Base-by-base conservation (phyloP, 2,329 filamentous ascomycete species). In the Kalmusia sp. region DNA sequence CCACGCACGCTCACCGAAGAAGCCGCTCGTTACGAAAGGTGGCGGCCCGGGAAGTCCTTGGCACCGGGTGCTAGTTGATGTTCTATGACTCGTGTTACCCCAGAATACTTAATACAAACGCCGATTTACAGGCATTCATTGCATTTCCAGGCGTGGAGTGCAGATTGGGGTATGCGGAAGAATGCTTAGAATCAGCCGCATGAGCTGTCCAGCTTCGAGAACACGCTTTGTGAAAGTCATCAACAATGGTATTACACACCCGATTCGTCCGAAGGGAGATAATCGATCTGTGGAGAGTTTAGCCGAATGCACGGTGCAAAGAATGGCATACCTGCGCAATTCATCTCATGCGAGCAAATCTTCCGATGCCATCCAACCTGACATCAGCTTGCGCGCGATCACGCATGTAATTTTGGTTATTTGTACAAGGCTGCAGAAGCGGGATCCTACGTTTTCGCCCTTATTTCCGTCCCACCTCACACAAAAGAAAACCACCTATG, bases 11-110 rank as follows among this genome's bases (percentile, higher is more conserved):
- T 76, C 19, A 75, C 70, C 46, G 63, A 63, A 30, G 73, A 80
- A 67, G 75, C 54, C 67, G 80, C 73, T 67, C 75, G 63, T 58
- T 80, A 65, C 63, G 69, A 61, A 75, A 78, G 61, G 34, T 75
- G 76, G 75, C 74, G 43, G 47, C 72, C 72, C 5, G 72, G 72
- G 12, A 68, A 62, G 54, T 70, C 69, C 31, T 46, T 73, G 37
- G 67, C 64, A 7, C 59, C 52, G 19, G 59, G 56, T 25, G n/a
- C n/a, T n/a, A n/a, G n/a, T n/a, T n/a, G n/a, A n/a, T n/a, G n/a
- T n/a, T n/a, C n/a, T n/a, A n/a, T n/a, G n/a, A n/a, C n/a, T n/a
- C n/a, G n/a, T n/a, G n/a, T n/a, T n/a, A n/a, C n/a, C n/a, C n/a
- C n/a, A n/a, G n/a, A n/a, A n/a, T n/a, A n/a, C n/a, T n/a, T n/a